Percentiles rank a stretch among this genome's conserved stretches.
These are phyloP conservation scores for Kuraishia cidri DNA, from an alignment of 805 yeast species.

Conservation along the genomic window DNA sequence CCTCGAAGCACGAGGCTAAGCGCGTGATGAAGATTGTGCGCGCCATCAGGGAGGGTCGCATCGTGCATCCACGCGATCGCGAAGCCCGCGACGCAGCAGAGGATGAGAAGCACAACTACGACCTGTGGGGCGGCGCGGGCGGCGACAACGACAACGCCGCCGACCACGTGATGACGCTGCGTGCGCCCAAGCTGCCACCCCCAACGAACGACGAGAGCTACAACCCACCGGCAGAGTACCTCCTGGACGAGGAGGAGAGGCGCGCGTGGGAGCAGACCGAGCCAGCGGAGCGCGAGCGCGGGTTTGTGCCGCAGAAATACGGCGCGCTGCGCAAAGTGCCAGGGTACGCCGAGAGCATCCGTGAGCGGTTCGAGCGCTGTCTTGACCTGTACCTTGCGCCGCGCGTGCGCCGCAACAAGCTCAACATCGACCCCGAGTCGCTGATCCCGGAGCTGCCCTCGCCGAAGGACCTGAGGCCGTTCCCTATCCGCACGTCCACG, in stretches of 20 bases:
- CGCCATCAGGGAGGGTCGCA: slow-evolving; percentile 95
- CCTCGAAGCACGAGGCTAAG: slow-evolving; percentile 95
- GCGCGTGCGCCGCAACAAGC: slow-evolving; percentile 82
- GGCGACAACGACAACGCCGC: slow-evolving; percentile 45
- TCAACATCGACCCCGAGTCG: slow-evolving; percentile 93
- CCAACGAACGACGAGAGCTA: slow-evolving; percentile 96
- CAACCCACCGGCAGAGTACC: slow-evolving; percentile 95
- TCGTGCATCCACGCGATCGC: slow-evolving; percentile 62
- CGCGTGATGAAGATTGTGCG: slow-evolving; percentile 92
- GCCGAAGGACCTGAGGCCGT: slow-evolving; percentile 93
- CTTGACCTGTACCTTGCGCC: slow-evolving; percentile 94
- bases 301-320: slow-evolving; percentile 77
- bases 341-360: slow-evolving; percentile 75
- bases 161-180: slow-evolving; percentile 83
- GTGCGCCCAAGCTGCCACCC: slow-evolving; percentile 94
- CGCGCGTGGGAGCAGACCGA: slow-evolving; percentile 62
- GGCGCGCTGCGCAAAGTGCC: slow-evolving; percentile 85
- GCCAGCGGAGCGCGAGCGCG: slow-evolving; percentile 69
- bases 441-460: slow-evolving; percentile 94
- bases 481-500: slow-evolving; percentile 88
- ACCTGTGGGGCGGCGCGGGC: slow-evolving; percentile 90
- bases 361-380: slow-evolving; percentile 92
- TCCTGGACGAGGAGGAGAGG: slow-evolving; percentile 70
- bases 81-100: slow-evolving; percentile 42
- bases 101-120: slow-evolving; percentile 50